Conservation (phyloP, 2,329 filamentous ascomycete genomes). For the Trichoderma afroharzianum region DNA sequence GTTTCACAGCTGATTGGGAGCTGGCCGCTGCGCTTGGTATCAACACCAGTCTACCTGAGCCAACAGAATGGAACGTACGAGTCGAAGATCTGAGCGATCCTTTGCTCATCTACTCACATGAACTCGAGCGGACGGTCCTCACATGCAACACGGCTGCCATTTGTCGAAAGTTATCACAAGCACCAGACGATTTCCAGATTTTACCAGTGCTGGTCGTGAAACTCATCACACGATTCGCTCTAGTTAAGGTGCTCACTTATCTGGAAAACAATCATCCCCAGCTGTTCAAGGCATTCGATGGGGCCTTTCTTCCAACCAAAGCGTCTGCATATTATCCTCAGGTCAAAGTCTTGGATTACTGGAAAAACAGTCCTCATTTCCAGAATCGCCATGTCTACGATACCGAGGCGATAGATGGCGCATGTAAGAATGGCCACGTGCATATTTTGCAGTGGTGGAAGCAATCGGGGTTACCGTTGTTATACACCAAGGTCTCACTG, state of each 20-base stretch:
- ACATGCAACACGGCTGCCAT: slow-evolving; percentile 67
- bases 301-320: slow-evolving; percentile 80
- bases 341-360: slow-evolving; percentile 83
- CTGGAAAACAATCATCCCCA: slow-evolving; percentile 60
- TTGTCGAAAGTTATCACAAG: slow-evolving; percentile 67
- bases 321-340: slow-evolving; percentile 84
- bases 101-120: slow-evolving; percentile 67
- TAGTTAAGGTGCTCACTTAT: slow-evolving; percentile 72
- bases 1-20: slow-evolving; percentile 86
- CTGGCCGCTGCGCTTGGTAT: slow-evolving; percentile 76
- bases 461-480: slow-evolving; percentile 69
- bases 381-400: slow-evolving; percentile 78
- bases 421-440: slow-evolving; percentile 79
- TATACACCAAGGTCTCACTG: slow-evolving; percentile 82
- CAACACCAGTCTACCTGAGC: slow-evolving; percentile 71
- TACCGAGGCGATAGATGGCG: slow-evolving; percentile 78
- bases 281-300: slow-evolving; percentile 83
- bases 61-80: slow-evolving; percentile 62
- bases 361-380: slow-evolving; percentile 79
- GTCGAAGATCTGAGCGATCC: slow-evolving; percentile 60
- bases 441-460: slow-evolving; percentile 90
- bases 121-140: slow-evolving; percentile 82
- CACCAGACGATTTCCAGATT: slow-evolving; percentile 64
- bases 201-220: slow-evolving; percentile 80
- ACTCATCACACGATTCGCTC: slow-evolving; percentile 86